Evolutionary conservation across 164 flowering plant genomes (phyloP), one percentile per base, ranked within the genome.

Genomic region (Liquidambar formosana): DNA sequence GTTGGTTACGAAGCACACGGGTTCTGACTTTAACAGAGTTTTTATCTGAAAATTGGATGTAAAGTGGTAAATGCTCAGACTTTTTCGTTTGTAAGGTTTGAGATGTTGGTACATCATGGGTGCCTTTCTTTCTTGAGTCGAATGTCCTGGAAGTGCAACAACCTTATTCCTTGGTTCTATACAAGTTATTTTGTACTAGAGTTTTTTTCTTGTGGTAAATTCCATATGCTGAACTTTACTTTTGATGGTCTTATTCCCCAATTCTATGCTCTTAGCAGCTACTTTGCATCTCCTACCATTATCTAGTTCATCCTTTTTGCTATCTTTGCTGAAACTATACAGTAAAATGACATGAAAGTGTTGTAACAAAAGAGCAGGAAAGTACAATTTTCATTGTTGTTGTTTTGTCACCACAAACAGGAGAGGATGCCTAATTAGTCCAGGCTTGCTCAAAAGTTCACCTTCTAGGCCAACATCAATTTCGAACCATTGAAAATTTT

Each of bases 21-120:
- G 26, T 45, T 65, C 69, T 33, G 52, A 68, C 44, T 56, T 49
- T 25, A n/a, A 11, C 22, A 27, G 22, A 28, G 11, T 15, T 28
- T 28, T 16, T 27, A 15, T 15, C 8, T 8, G 22, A 59, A 57
- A 43, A 38, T 52, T 73, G 75, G 70, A 18, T 74, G 77, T 74
- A 69, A 73, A 73, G 65, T 57, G 63, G 71, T 61, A n/a, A 59
- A 56, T 57, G 28, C 51, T 46, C 21, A 46, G n/a, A 64, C 44
- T 22, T 45, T 74, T 59, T 48, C 63, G 53, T 53, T 43, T 59
- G 62, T 57, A 2, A 41, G 56, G 21, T n/a, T 27, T 43, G 49
- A 44, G 26, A 45, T 62, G 41, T 25, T 5, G 13, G 60, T 56
- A 22, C 15, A 56, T 56, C 22, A 56, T 56, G 59, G 28, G 6